Conservation (phyloP, 257 asterid species). For the Nyctanthes arbortristis region DNA sequence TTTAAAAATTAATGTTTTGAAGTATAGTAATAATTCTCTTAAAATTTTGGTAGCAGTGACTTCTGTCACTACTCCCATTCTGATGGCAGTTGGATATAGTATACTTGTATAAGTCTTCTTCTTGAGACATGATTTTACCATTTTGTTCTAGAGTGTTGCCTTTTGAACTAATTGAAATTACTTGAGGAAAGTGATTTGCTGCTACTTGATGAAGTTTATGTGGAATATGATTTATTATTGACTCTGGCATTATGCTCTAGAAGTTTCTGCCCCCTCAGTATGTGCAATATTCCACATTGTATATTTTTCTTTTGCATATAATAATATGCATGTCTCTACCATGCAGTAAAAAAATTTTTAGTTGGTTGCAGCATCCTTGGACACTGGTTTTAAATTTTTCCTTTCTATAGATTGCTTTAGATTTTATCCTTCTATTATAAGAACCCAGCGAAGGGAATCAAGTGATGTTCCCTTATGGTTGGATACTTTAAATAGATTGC, state of each 20-base stretch:
- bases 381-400: background rate
- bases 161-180: background rate
- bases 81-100: background rate
- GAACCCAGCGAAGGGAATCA: too few species aligned
- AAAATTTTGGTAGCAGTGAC: background rate
- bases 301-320: background rate
- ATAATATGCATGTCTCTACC: background rate
- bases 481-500: background rate
- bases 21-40: background rate
- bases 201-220: background rate
- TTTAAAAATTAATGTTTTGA: too few species aligned
- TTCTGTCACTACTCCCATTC: background rate
- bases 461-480: background rate
- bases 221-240: background rate
- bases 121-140: constrained; percentile 3
- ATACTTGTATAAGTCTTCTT: background rate
- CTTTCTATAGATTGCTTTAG: too few species aligned
- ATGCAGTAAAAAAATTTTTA: too few species aligned
- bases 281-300: background rate
- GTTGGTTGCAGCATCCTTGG: background rate
- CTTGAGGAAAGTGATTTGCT: background rate
- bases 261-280: background rate
- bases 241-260: background rate
- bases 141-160: background rate
- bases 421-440: too few species aligned